Evolutionary conservation across 140 eudicot genomes (phyloP), one percentile per base, ranked within the genome.

Genomic region (Cichorium intybus): DNA sequence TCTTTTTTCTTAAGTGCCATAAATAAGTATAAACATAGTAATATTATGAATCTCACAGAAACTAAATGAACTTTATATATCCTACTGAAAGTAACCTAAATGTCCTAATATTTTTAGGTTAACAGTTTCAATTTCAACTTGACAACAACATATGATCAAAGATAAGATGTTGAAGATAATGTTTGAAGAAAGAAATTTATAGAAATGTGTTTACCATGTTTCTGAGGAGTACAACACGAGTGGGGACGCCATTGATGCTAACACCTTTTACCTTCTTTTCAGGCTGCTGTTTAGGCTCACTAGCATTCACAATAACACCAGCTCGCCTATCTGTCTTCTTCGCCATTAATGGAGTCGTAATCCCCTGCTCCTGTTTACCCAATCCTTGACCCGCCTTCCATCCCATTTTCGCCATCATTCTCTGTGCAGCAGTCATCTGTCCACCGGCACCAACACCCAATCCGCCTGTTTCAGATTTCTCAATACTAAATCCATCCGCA

Each of bases 321-420:
- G 85, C 97, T 60, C 97, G 72, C 78, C 88, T 84, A 78, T 91
- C 97, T 0, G 96, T 91, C 79, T 91, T 91, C 81, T 87, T 91
- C 0, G 95, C 97, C 96, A 91, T 72, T 67, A 91, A 75, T 0
- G 97, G 95, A 2, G 97, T 87, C 0, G 97, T 91, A 21, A 91
- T 91, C 80, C 97, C 97, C 70, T 91, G 96, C 71, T 91, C 97
- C 78, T 75, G 95, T 56, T 79, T 91, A 33, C 97, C 96, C 37
- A 91, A 43, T 12, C 97, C 96, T 24, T 91, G 97, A 24, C 97
- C 96, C 20, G 81, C 70, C 35, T 91, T 87, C 96, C 97, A 91
- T 45, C 96, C 97, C 96, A 91, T 91, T 60, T 82, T 91, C 0
- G 98, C 98, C 98, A 92, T 92, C 98, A 92, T 91, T 64, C 97